Evolutionary conservation across 2,329 filamentous ascomycete genomes (phyloP).

Genomic region (Stagonosporopsis cucurbitacearum): DNA sequence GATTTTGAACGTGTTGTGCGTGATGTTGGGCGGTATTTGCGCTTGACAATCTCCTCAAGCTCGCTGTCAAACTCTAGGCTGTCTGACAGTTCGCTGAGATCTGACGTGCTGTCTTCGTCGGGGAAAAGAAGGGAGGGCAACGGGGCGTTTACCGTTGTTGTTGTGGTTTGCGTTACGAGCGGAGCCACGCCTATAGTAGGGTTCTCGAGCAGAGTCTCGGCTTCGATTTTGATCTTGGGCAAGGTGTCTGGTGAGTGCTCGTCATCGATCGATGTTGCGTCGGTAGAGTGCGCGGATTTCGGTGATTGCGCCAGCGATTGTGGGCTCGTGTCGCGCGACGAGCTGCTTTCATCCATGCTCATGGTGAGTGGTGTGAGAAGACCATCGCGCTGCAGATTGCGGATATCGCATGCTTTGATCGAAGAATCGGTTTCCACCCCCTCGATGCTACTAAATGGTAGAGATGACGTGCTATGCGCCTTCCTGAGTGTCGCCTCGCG

Average conservation of each 20-base stretch:
- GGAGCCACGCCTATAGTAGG: constrained; percentile 40
- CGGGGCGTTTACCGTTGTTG: constrained; percentile 39
- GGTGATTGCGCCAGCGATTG: constrained; percentile 42
- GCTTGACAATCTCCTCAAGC: constrained; percentile 44
- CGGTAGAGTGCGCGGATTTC: constrained; percentile 46
- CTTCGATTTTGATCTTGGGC: constrained; percentile 33
- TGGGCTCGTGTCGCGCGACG: constrained; percentile 40
- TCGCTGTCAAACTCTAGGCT: constrained; percentile 49
- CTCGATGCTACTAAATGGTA: constrained; percentile 45
- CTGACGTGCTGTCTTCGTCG: constrained; percentile 45
- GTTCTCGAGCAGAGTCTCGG: constrained; percentile 28
- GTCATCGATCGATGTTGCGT: constrained; percentile 48
- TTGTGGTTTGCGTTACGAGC: constrained; percentile 37
- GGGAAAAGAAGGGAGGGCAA: constrained; percentile 35
- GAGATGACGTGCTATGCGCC: constrained; percentile 41
- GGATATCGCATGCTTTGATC: constrained; percentile 31
- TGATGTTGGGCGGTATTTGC: constrained; percentile 36
- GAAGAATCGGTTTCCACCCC: constrained; percentile 28
- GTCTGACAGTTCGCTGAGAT: constrained; percentile 50
- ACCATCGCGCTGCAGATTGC: constrained; percentile 43
- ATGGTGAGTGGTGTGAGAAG: constrained; percentile 39
- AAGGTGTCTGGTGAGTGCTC: constrained; percentile 26
- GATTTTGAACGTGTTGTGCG: constrained; percentile 48
- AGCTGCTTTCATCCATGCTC: constrained; percentile 36
- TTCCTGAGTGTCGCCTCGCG: constrained; percentile 40